Evolutionary conservation across 2,329 filamentous ascomycete species (phyloP), one percentile per base, ranked within the genome.

Genomic region (Neurospora crassa): DNA sequence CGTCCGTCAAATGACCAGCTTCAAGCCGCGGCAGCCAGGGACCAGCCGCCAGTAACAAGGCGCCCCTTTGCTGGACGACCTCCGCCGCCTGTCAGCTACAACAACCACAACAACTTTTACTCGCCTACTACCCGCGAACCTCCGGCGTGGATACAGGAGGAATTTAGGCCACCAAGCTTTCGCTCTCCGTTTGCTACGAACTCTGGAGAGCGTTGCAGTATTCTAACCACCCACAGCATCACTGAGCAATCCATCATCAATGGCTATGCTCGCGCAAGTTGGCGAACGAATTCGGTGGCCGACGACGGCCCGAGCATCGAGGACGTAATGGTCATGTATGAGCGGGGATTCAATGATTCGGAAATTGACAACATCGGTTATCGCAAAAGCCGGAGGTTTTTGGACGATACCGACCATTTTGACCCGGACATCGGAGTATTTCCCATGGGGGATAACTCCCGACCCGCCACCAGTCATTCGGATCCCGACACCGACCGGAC

Each of bases 151-250:
- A 76, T 86, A 73, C 53, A 63, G 14, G 53, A 63, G 29, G 53
- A 63, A 29, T 63, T 34, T 14, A 63, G 53, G 16, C 53, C 53
- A 37, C 53, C 53, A 63, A 63, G 86, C 79, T 86, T 84, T 76
- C 84, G 86, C 70, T 88, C 87, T 16, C 86, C 88, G 73, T 79
- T 85, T 83, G 37, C 86, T 85, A 41, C 94, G 91, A 34, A 87
- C 86, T 2, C 75, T 78, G 12, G 93, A 1, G 92, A 95, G 78
- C 87, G 92, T 73, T 96, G 92, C 79, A 97, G 94, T 78, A 85
- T 96, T 68, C 80, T 91, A 74, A 96, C 93, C 3, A 88, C 89
- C 72, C 96, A 92, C 82, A 85, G 90, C 70, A 91, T 82, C 82
- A 79, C 78, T 6, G 74, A 78, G 53, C 96, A 84, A 73, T 86